Percentiles rank a stretch among this genome's conserved stretches.
phyloP scores from a whole-genome alignment of 768 basidiomycete genomes.

The Piloderma croceum region DNA sequence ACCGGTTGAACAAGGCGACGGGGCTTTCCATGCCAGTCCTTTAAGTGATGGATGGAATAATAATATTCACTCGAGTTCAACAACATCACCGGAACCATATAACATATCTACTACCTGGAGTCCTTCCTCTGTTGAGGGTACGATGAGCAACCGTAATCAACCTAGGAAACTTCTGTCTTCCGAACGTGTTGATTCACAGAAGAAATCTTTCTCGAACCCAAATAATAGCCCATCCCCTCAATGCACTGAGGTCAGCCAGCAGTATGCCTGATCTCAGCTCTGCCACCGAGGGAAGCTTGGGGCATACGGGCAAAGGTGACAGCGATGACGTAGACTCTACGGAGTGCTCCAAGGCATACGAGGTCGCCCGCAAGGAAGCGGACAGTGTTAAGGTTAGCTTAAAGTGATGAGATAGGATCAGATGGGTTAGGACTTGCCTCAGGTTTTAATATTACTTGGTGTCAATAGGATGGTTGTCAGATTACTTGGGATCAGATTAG shows the following conservation, averaged over 20 bases:
- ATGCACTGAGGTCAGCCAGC: constrained; percentile 45
- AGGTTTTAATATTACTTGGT: too few species aligned
- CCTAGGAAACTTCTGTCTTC: constrained; percentile 61
- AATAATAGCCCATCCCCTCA: constrained; percentile 24
- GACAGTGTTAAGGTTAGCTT: too few species aligned
- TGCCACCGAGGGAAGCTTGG: constrained; percentile 22
- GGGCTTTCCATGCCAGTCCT: constrained; percentile 64
- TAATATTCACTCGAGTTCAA: constrained; percentile 58
- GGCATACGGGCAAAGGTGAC: constrained; percentile 31
- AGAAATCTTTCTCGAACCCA: constrained; percentile 37
- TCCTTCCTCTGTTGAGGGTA: constrained; percentile 60
- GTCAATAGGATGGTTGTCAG: too few species aligned
- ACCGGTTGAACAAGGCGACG: constrained; percentile 37
- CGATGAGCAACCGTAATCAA: constrained; percentile 24
- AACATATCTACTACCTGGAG: constrained; percentile 66
- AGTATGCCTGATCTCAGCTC: constrained; percentile 63
- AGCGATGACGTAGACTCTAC: constrained; percentile 67
- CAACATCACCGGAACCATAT: constrained; percentile 72
- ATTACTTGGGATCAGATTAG: too few species aligned
- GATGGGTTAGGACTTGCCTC: too few species aligned
- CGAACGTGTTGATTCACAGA: constrained; percentile 54
- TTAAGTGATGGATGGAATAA: constrained; percentile 81
- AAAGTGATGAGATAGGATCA: too few species aligned
- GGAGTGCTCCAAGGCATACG: too few species aligned
- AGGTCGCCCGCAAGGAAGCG: too few species aligned